Conservation (phyloP, 2,329 filamentous ascomycete genomes). For the Hawksworthiomyces lignivorus region DNA sequence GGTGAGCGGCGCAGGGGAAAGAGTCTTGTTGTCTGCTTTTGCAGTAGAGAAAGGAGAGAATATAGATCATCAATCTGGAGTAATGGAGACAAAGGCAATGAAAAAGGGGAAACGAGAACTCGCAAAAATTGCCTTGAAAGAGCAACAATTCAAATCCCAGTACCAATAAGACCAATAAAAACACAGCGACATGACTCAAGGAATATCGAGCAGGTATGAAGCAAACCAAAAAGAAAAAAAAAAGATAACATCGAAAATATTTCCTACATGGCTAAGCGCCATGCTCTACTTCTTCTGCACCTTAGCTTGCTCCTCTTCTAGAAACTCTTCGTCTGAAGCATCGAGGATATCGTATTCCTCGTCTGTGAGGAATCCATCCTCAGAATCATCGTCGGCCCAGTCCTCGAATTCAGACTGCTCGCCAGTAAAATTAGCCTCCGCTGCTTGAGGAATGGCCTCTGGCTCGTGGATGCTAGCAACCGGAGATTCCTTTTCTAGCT, state of each 20-base stretch:
- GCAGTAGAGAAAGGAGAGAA: too few relatives aligned
- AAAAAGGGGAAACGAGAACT: too few relatives aligned
- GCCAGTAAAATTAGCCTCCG: neutral
- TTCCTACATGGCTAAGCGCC: too few relatives aligned
- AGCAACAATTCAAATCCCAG: neutral
- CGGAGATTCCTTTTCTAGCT: conserved; percentile 88
- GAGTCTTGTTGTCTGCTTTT: too few relatives aligned
- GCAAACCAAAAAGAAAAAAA: neutral
- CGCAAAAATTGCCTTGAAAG: too few relatives aligned
- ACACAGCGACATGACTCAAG: neutral
- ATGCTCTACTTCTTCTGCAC: conserved; percentile 12
- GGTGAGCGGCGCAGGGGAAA: too few relatives aligned
- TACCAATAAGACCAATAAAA: neutral
- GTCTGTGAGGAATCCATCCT: conserved; percentile 82
- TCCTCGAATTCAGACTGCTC: conserved; percentile 47
- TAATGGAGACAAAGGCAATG: too few relatives aligned
- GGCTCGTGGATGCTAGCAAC: conserved; percentile 68
- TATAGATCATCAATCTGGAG: too few relatives aligned
- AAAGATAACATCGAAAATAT: neutral
- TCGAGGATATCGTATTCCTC: conserved; percentile 98
- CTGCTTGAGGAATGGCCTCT: conserved; percentile 28
- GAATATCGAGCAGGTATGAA: neutral
- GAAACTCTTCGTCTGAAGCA: conserved; percentile 81
- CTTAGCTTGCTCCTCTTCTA: conserved; percentile 43
- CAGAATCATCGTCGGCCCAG: conserved; percentile 50